Evolutionary conservation across 2,329 filamentous ascomycete genomes (phyloP), one percentile per base, ranked within the genome.

Genomic region (Penicillium sp.): DNA sequence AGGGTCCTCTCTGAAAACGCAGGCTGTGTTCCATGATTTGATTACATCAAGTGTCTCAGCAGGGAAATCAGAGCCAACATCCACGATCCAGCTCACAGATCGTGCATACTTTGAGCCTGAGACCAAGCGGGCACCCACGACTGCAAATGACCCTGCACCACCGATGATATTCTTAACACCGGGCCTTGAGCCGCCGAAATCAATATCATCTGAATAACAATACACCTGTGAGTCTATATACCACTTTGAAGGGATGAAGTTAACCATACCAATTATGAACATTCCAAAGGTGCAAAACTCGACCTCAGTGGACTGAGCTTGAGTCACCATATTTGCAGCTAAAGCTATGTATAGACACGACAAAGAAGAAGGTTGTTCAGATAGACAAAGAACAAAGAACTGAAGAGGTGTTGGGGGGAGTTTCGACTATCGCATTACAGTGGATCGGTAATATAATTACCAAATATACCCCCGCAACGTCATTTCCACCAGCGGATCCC

Each of bases 21-120:
- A 89, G 6, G 84, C 84, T 1, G 92, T 96, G 16, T 86, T 76
- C 92, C 94, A 97, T 43, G 84, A 81, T 15, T 82, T 76, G 63
- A 99, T 86, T 43, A 84, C 79, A 2, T 80, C 70, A 47, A 83
- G 82, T 51, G 96, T 79, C 13, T 82, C 76, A 0, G 78, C 62
- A 0, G 93, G 92, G 64, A 97, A 97, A 75, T 97, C 94, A 16
- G 85, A 88, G 31, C 94, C 94, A 67, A 87, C 84, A 74, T 99
- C 93, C 43, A 97, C 85, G 60, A 97, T 87, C 92, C 92, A 97
- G 61, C 91, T 91, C 6, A 97, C 85, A 2, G 83, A 81, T 38
- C 78, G 80, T 23, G 91, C 89, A 45, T 80, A 66, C 3, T 86
- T 81, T 33, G 81, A 77, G 2, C 91, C 90, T 5, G 91, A 93